Conservation (phyloP, 257 asterid genomes). For the Solanum habrochaites region DNA sequence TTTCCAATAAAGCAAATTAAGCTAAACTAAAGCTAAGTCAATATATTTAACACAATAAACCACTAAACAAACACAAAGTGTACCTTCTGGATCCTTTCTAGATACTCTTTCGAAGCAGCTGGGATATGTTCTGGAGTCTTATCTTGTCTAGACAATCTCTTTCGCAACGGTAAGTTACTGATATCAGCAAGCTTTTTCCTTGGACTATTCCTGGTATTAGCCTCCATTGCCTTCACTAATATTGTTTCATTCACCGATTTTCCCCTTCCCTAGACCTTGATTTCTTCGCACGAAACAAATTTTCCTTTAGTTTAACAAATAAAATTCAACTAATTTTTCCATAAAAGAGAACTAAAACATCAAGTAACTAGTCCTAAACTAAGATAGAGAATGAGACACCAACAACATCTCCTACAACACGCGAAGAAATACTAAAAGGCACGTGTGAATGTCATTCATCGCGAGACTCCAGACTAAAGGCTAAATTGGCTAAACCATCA, state of each 20-base stretch:
- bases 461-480: not conserved
- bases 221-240: conserved; percentile 11
- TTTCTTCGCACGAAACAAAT: not conserved
- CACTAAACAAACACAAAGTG: not conserved
- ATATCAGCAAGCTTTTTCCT: conserved; percentile 59
- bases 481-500: not conserved
- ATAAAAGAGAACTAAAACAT: not conserved
- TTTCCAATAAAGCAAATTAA: not conserved
- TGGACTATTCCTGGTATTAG: conserved; percentile 11
- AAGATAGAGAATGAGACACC: not conserved
- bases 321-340: not conserved
- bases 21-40: not conserved
- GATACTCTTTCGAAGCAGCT: conserved; percentile 16
- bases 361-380: not conserved
- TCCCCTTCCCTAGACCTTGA: not conserved
- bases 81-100: conserved; percentile 49
- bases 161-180: conserved; percentile 49
- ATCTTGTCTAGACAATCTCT: conserved; percentile 9
- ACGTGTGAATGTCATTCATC: not conserved
- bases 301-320: not conserved
- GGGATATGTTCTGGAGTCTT: conserved; percentile 18
- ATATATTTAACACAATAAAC: not conserved
- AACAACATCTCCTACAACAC: not conserved
- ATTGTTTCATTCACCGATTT: not conserved
- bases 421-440: not conserved